Conservation (phyloP, 2,329 filamentous ascomycete species). For the Colletotrichum orchidophilum region DNA sequence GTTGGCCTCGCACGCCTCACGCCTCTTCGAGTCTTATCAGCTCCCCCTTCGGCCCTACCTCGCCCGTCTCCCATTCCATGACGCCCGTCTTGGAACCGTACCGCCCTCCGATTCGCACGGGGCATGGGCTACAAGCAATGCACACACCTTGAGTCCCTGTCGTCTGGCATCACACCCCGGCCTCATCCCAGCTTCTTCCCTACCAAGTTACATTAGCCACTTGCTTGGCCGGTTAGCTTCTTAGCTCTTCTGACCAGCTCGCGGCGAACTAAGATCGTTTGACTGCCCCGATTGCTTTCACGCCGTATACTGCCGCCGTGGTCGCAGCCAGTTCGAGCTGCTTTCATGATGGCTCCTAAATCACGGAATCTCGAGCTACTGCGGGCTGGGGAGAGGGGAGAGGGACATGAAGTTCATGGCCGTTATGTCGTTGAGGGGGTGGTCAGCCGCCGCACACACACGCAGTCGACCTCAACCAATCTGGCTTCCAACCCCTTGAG, state of each 20-base stretch:
- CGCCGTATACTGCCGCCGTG: neutral
- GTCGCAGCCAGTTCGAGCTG: neutral
- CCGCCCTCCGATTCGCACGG: conserved; percentile 6
- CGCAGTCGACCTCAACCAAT: neutral
- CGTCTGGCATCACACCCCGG: conserved; percentile 17
- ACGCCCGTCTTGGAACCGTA: neutral
- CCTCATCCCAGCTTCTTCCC: conserved; percentile 20
- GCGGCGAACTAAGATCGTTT: neutral
- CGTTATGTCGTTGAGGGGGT: conserved; percentile 7
- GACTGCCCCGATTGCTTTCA: neutral
- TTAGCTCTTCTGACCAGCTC: neutral
- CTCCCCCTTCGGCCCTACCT: conserved; percentile 28
- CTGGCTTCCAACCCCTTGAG: conserved; percentile 26
- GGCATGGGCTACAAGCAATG: neutral
- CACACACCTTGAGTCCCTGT: conserved; percentile 4
- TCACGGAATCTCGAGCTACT: neutral
- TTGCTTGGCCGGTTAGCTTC: conserved; percentile 17
- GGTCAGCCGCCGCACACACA: conserved; percentile 24
- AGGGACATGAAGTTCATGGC: neutral
- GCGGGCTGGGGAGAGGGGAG: neutral
- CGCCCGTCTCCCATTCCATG: conserved; percentile 4
- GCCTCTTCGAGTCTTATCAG: conserved; percentile 25
- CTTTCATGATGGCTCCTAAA: conserved; percentile 1
- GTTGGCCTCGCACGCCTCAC: conserved; percentile 7
- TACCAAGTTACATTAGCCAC: conserved; percentile 23